Base-by-base conservation (phyloP, 2,329 filamentous ascomycete species). In the Periconia sp. region DNA sequence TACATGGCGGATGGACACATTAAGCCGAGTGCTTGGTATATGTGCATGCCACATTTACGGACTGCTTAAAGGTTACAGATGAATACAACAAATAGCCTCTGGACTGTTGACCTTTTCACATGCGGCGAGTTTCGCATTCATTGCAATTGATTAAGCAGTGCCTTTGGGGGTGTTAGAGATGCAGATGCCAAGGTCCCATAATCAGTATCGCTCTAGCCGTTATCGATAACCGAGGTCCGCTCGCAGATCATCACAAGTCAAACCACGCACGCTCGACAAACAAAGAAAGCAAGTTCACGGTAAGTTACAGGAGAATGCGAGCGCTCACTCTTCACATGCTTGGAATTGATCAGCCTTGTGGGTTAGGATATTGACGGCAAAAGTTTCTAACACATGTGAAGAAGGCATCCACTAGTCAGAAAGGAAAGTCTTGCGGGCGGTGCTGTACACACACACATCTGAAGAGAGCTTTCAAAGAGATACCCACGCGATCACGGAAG, bases 51-150 rank as follows among this genome's bases (percentile, higher is more conserved):
- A 72, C 33, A 44, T 59, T 13, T 72, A 70, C 52, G 66, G 56
- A 1, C 41, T 66, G 7, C 20, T 63, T 6, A 72, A 72, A 47
- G 70, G 69, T 11, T 71, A 66, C 19, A 58, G 48, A 20, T 70
- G 19, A 46, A 27, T 27, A 37, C 6, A 41, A 8, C 8, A 27
- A 27, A 8, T 27, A 27, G 23, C 23, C 23, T 27, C 23, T 37
- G 33, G 33, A n/a, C 13, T 13, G 15, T 11, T 37, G 33, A 11
- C 11, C 13, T 37, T 11, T 37, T 37, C 33, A 37, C 33, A 37
- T 37, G 33, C 33, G 33, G 33, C 33, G 11, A 37, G 33, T 37
- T 37, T 37, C 33, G 33, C 31, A 33, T 33, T 14, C 7, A 14
- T 33, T 33, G 14, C 33, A n/a, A 37, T 37, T 27, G 23, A 27